These are phyloP conservation scores for Stachybotrys echinatus DNA, from an alignment of 2,329 filamentous ascomycete species.

Conservation along the genomic window DNA sequence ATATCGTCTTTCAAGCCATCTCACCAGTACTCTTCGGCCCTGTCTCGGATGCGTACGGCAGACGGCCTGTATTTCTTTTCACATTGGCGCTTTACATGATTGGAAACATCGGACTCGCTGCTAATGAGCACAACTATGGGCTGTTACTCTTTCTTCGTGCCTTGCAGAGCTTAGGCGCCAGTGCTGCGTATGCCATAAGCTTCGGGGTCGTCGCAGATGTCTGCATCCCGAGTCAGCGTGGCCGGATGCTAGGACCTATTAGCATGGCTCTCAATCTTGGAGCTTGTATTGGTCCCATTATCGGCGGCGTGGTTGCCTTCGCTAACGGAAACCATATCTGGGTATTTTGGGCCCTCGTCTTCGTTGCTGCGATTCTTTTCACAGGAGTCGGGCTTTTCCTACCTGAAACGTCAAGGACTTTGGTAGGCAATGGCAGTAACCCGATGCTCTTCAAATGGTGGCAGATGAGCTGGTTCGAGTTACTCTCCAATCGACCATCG, in stretches of 20 bases:
- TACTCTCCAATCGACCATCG: not conserved
- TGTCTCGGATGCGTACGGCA: not conserved
- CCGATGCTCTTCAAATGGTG: not conserved
- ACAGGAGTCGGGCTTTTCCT: not conserved
- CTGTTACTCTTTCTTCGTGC: not conserved
- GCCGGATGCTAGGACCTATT: constrained; percentile 1
- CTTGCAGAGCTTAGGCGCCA: constrained; percentile 1
- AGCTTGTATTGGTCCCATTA: not conserved
- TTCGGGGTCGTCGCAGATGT: constrained; percentile 3
- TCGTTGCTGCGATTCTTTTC: not conserved
- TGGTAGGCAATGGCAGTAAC: not conserved
- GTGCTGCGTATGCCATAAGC: not conserved
- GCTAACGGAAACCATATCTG: not conserved
- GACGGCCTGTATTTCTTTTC: constrained; percentile 1
- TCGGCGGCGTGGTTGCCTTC: constrained; percentile 2
- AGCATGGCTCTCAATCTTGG: constrained; percentile 2
- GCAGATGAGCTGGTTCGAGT: not conserved
- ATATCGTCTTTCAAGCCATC: constrained; percentile 4
- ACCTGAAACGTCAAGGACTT: not conserved
- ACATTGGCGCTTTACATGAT: not conserved
- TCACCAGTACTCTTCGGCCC: constrained; percentile 1
- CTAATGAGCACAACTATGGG: not conserved
- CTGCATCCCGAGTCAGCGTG: not conserved
- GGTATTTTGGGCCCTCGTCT: constrained; percentile 1
- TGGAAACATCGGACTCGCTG: constrained; percentile 2